Percentiles rank a stretch among this genome's conserved stretches.
phyloP scores from a whole-genome alignment of 2,329 filamentous ascomycete genomes.

The Microcyclospora tardicrescens region DNA sequence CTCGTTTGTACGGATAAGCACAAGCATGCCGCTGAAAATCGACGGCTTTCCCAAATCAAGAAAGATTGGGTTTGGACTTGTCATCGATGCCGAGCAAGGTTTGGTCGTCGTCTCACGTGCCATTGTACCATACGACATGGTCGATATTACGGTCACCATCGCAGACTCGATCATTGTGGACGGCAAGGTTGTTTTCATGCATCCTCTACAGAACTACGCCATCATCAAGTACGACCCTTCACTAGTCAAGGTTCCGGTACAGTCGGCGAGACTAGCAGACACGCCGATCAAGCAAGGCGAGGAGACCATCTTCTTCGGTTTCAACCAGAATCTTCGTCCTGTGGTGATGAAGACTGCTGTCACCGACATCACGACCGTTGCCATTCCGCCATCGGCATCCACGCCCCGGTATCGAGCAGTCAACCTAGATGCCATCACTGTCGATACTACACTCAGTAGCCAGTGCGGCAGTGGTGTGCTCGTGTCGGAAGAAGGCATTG shows the following conservation, averaged over 20 bases:
- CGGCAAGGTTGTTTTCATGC: constrained; percentile 88
- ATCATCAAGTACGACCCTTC: constrained; percentile 89
- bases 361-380: constrained; percentile 93
- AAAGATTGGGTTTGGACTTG: constrained; percentile 88
- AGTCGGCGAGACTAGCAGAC: constrained; percentile 71
- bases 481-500: constrained; percentile 75
- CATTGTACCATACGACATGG: constrained; percentile 90
- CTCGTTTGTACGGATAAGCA: constrained; percentile 88
- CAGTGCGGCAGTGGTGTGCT: constrained; percentile 93
- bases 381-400: constrained; percentile 83
- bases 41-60: constrained; percentile 94
- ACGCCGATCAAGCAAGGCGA: constrained; percentile 83
- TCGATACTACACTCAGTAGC: constrained; percentile 80
- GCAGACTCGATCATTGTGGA: constrained; percentile 92
- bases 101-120: constrained; percentile 88
- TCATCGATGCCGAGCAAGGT: constrained; percentile 94
- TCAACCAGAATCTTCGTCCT: constrained; percentile 88
- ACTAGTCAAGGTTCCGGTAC: constrained; percentile 85
- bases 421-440: constrained; percentile 92
- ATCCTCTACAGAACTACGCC: constrained; percentile 92
- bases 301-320: constrained; percentile 93
- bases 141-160: constrained; percentile 90
- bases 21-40: constrained; percentile 87
- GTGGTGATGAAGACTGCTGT: constrained; percentile 90
- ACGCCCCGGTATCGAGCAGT: constrained; percentile 89